Percentiles rank a stretch among this genome's conserved stretches.
phyloP scores from a whole-genome alignment of 306 rosid species.

The Gleditsia sinensis region DNA sequence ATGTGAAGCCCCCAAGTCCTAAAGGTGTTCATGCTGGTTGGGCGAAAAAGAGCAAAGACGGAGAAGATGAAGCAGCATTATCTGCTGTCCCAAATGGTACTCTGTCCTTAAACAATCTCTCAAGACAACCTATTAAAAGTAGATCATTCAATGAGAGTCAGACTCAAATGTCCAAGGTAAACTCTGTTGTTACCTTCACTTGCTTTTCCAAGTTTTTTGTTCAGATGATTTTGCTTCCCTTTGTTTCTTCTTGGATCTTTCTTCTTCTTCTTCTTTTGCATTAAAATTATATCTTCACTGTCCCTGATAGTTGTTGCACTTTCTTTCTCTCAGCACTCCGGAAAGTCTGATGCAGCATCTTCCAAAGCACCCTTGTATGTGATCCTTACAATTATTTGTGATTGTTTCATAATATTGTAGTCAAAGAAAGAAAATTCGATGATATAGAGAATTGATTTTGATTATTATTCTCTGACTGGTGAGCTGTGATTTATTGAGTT shows the following conservation, averaged over 20 bases:
- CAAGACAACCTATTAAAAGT: slow-evolving; percentile 58
- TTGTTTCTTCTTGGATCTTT: slow-evolving; percentile 19
- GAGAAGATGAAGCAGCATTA: slow-evolving; percentile 52
- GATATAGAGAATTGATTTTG: slow-evolving; percentile 4
- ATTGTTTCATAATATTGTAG: slow-evolving; percentile 10
- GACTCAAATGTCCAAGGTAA: slow-evolving; percentile 58
- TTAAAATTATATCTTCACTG: slow-evolving; percentile 26
- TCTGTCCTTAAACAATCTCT: slow-evolving; percentile 42
- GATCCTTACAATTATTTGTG: slow-evolving; percentile 26
- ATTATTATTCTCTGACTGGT: slow-evolving; percentile 16
- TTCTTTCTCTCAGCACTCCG: slow-evolving; percentile 60
- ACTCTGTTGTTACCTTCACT: slow-evolving; percentile 28
- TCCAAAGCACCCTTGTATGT: slow-evolving; percentile 67
- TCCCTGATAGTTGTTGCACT: slow-evolving; percentile 42
- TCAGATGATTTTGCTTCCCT: slow-evolving; percentile 13
- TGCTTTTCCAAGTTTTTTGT: slow-evolving; percentile 18
- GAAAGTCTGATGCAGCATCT: slow-evolving; percentile 65
- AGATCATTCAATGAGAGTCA: slow-evolving; percentile 51
- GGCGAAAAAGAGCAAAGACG: slow-evolving; percentile 59
- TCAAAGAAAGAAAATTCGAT: slow-evolving; percentile 11
- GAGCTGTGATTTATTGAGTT: slow-evolving; percentile 35
- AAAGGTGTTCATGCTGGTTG: slow-evolving; percentile 43
- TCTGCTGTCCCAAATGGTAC: slow-evolving; percentile 72
- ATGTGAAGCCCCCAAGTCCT: slow-evolving; percentile 49
- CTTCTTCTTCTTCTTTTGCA: background rate